Conservation (phyloP, 164 flowering plant genomes). For the Aristolochia californica region DNA sequence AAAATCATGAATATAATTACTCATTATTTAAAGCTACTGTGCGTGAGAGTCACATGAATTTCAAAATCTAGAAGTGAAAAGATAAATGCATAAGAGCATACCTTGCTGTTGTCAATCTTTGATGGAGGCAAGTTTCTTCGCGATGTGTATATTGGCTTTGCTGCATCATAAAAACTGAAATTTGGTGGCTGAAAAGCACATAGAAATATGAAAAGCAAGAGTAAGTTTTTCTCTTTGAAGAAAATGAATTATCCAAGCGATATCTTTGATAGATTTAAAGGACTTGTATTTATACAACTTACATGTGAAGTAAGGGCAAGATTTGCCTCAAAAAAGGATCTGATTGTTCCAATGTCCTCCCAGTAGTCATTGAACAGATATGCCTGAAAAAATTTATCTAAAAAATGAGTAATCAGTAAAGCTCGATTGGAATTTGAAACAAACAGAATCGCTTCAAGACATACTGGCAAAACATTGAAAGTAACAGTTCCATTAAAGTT, state of each 20-base stretch:
- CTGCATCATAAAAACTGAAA: conserved; percentile 88
- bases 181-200: conserved; percentile 57
- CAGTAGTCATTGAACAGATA: conserved; percentile 91
- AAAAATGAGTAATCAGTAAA: background rate
- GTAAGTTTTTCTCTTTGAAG: background rate
- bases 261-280: background rate
- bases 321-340: conserved; percentile 93
- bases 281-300: conserved; percentile 14
- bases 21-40: too few species aligned
- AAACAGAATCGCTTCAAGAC: background rate
- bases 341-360: conserved; percentile 99
- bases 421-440: background rate
- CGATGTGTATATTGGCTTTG: conserved; percentile 87
- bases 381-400: conserved; percentile 40
- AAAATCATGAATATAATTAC: background rate
- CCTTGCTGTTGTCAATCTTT: conserved; percentile 79
- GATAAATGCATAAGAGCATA: conserved; percentile 12
- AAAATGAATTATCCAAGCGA: background rate
- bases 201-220: background rate
- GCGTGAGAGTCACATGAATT: too few species aligned
- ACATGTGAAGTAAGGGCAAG: conserved; percentile 92
- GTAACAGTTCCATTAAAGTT: background rate
- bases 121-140: conserved; percentile 90
- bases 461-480: background rate
- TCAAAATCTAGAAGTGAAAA: too few species aligned